Percentiles rank a stretch among this genome's conserved stretches.
Evolutionary conservation across 495 filamentous ascomycete species (phyloP).

Genomic region (Evansstolkia leycettana): DNA sequence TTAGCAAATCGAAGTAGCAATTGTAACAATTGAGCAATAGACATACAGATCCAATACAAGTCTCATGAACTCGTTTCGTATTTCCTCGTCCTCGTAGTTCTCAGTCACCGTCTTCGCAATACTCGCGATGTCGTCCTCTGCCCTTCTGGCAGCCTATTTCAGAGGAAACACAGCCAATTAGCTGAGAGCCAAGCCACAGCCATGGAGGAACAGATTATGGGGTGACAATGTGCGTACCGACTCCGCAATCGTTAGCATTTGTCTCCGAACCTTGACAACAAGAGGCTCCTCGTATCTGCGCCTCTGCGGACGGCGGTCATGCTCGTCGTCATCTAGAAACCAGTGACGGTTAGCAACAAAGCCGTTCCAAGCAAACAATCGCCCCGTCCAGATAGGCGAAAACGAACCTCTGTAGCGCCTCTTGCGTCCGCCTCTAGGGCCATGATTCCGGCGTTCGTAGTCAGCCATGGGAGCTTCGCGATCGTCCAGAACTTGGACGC

Average conservation of each 20-base stretch:
- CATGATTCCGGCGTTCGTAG: conserved; percentile 50
- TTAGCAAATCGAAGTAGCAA: conserved; percentile 3
- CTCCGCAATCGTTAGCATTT: conserved; percentile 75
- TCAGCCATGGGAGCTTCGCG: conserved; percentile 51
- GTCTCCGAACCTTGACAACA: conserved; percentile 61
- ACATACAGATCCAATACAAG: conserved; percentile 62
- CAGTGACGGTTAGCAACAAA: conserved; percentile 4
- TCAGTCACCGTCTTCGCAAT: conserved; percentile 69
- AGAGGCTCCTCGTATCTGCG: conserved; percentile 72
- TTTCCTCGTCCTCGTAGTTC: conserved; percentile 68
- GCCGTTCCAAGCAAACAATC: not conserved
- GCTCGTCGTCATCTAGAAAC: conserved; percentile 58
- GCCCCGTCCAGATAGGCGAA: not conserved
- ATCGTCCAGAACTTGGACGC: not conserved
- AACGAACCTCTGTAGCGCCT: conserved; percentile 42
- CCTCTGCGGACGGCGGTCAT: conserved; percentile 59
- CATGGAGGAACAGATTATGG: too few species aligned
- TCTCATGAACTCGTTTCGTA: conserved; percentile 56
- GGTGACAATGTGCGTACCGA: conserved; percentile 38
- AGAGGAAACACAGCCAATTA: not conserved
- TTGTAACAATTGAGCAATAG: conserved; percentile 1
- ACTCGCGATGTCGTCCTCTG: conserved; percentile 65
- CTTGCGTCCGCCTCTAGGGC: conserved; percentile 55
- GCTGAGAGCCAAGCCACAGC: too few species aligned
- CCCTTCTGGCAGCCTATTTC: conserved; percentile 55